Evolutionary conservation across 768 basidiomycete species (phyloP), one percentile per base, ranked within the genome.

Genomic region (Trametes meyenii): DNA sequence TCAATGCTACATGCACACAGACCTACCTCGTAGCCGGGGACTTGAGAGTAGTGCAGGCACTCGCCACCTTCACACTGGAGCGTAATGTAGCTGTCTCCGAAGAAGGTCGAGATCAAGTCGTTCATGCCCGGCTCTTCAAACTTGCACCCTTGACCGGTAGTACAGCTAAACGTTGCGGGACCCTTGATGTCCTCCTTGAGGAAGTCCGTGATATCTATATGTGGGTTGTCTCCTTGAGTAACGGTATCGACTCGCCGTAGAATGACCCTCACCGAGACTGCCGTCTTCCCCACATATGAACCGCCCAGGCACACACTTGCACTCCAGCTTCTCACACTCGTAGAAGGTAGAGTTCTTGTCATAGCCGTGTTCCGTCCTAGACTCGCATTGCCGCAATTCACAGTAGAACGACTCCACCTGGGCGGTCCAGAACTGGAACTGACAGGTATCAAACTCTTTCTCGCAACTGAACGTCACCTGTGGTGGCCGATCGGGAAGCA

Each of bases 71-170:
- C 77, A 66, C 97, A 98, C 38, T 86, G 73, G 53, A 98, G 80
- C 2, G 93, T 90, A 70, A 99, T 99, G 70, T 87, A 91, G 1
- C 78, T 80, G 72, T 99, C 97, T 1, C 92, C 97, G 66, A 99
- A 98, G 67, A 99, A 88, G 63, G 89, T 87, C 70, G 89, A 85
- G 75, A 99, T 98, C 54, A 99, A 83, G 35, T 88, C 81, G 69
- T 99, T 97, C 97, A 99, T 98, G 0, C 91, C 94, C 0, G 94
- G 92, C 69, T 99, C 97, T 72, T 96, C 90, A 68, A 99, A 99
- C 62, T 81, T 84, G 76, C 96, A 98, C 8, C 87, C 91, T 49
- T 80, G 73, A 16, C 86, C 89, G 1, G 78, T 78, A 58, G 71
- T 80, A 77, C 96, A 96, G 64, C 82, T 87, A 74, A 99, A 98